These are phyloP conservation scores for Pueraria montana DNA, from an alignment of 306 rosid genomes.

Conservation along the genomic window DNA sequence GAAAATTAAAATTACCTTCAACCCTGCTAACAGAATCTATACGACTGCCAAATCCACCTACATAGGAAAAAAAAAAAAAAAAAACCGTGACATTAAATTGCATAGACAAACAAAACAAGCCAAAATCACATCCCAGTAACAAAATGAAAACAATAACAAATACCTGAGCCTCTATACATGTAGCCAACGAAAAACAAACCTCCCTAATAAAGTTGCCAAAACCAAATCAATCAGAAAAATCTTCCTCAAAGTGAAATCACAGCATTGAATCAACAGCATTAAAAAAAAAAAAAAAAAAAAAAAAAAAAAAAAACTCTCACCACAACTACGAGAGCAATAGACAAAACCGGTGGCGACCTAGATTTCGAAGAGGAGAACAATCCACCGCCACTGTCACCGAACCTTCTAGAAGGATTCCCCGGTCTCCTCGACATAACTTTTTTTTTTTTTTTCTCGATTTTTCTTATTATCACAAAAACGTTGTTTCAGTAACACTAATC, in stretches of 20 bases:
- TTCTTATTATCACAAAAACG: neutral
- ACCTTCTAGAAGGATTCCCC: constrained; percentile 62
- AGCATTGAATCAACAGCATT: neutral
- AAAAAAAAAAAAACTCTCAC: constrained; percentile 38
- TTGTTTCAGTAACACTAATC: constrained; percentile 13
- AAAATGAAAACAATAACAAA: neutral
- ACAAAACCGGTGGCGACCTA: constrained; percentile 61
- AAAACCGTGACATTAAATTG: neutral
- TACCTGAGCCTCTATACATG: constrained; percentile 55
- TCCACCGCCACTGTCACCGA: constrained; percentile 63
- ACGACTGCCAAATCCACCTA: constrained; percentile 63
- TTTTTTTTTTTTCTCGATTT: constrained; percentile 6
- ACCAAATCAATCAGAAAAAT: constrained; percentile 28
- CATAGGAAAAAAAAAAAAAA: neutral
- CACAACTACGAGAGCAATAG: constrained; percentile 56
- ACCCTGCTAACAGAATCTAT: constrained; percentile 61
- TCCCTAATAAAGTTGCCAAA: constrained; percentile 42
- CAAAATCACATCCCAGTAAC: neutral
- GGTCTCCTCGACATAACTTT: constrained; percentile 69
- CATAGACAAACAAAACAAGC: neutral
- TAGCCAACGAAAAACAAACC: constrained; percentile 49
- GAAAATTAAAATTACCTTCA: constrained; percentile 64
- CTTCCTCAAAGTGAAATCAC: neutral
- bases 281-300: neutral
- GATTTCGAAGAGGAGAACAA: constrained; percentile 57